A percentile compares a stretch with the other conserved stretches of the same genome.
Conservation (phyloP, 2,329 filamentous ascomycete genomes). For the Hypoxylon sp. region DNA sequence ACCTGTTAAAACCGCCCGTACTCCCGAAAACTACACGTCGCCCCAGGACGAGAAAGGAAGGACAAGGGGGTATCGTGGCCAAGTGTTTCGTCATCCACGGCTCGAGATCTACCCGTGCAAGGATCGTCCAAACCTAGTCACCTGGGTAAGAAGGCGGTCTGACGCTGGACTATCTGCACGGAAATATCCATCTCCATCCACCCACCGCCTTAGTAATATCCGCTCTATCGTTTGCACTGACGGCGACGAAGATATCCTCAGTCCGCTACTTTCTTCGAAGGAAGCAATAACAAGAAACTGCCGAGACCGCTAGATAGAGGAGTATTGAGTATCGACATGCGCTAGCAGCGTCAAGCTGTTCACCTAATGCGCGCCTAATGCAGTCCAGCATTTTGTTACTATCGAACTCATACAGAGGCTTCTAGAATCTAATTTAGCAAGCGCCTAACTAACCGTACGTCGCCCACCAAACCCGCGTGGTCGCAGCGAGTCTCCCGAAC, state of each 20-base stretch:
- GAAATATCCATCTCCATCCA: constrained; percentile 19
- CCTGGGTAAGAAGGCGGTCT: constrained; percentile 28
- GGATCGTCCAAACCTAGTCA: constrained; percentile 25
- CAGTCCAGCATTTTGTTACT: not conserved
- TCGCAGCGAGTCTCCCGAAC: too few relatives aligned
- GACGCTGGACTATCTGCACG: constrained; percentile 12
- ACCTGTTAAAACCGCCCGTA: constrained; percentile 14
- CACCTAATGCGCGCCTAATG: not conserved
- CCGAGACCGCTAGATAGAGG: not conserved
- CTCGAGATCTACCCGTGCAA: constrained; percentile 37
- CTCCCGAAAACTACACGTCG: not conserved
- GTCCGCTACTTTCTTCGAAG: too few relatives aligned
- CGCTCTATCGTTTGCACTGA: constrained; percentile 18
- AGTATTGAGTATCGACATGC: constrained; percentile 2
- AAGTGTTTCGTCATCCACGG: constrained; percentile 40
- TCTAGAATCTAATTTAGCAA: constrained; percentile 3
- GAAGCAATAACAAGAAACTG: too few relatives aligned
- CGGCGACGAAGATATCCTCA: constrained; percentile 22
- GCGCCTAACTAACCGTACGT: constrained; percentile 2
- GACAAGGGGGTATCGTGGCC: constrained; percentile 36
- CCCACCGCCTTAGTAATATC: constrained; percentile 32
- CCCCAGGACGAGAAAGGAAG: constrained; percentile 16
- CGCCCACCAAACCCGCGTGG: not conserved
- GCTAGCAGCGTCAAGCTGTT: not conserved
- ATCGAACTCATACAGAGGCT: not conserved